Conservation (phyloP, 2,329 filamentous ascomycete genomes). For the Colletotrichum sp. region DNA sequence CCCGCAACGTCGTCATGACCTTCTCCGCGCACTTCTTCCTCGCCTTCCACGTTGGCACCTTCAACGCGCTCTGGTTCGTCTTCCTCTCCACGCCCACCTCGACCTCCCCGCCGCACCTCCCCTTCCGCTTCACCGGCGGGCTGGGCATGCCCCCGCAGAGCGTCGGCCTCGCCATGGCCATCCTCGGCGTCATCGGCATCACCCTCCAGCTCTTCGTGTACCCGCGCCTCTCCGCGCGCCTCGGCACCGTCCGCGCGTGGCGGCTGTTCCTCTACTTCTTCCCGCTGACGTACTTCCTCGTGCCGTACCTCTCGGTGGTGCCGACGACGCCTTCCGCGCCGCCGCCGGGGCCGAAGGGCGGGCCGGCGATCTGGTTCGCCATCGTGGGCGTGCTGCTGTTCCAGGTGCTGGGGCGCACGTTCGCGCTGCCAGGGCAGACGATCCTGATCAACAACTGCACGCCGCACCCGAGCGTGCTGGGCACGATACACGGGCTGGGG, state of each 20-base stretch:
- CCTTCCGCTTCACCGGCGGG: slow-evolving; percentile 74
- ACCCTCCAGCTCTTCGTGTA: slow-evolving; percentile 75
- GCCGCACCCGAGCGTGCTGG: slow-evolving; percentile 52
- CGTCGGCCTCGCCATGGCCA: slow-evolving; percentile 80
- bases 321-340: slow-evolving; percentile 55
- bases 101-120: slow-evolving; percentile 38
- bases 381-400: slow-evolving; percentile 67
- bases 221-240: slow-evolving; percentile 66
- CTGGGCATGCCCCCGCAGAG: slow-evolving; percentile 74
- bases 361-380: slow-evolving; percentile 66
- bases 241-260: slow-evolving; percentile 74
- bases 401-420: slow-evolving; percentile 72
- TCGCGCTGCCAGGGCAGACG: slow-evolving; percentile 53
- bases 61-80: slow-evolving; percentile 77
- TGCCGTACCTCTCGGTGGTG: slow-evolving; percentile 74
- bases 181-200: slow-evolving; percentile 79
- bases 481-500: slow-evolving; percentile 54
- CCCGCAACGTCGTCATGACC: slow-evolving; percentile 56
- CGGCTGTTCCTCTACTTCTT: slow-evolving; percentile 73
- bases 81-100: slow-evolving; percentile 72
- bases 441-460: slow-evolving; percentile 55
- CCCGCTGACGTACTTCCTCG: slow-evolving; percentile 70
- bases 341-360: slow-evolving; percentile 57
- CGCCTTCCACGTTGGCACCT: slow-evolving; percentile 76
- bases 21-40: slow-evolving; percentile 73